Base-by-base conservation (phyloP, 148 eudicot genomes). In the Polygonum maritimum region DNA sequence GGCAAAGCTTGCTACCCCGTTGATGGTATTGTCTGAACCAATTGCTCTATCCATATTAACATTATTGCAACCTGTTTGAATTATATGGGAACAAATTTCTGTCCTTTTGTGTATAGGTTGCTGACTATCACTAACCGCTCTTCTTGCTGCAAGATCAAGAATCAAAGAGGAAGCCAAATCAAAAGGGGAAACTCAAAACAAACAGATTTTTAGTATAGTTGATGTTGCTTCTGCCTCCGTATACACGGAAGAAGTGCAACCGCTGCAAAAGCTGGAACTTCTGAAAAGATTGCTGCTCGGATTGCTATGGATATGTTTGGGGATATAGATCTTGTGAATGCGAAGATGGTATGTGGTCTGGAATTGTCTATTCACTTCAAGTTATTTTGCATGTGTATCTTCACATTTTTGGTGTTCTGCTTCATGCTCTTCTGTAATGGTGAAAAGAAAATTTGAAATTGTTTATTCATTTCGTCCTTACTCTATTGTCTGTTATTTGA, bases 221-320 rank as follows among this genome's bases (percentile, higher is more conserved):
- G n/a, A n/a, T n/a, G n/a, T n/a, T n/a, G n/a, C n/a, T n/a, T n/a
- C n/a, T n/a, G n/a, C n/a, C n/a, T n/a, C n/a, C n/a, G n/a, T n/a
- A n/a, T n/a, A n/a, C n/a, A n/a, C n/a, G n/a, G n/a, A n/a, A n/a
- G 98, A 87, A 94, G 96, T 84, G 97, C 98, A 73, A 89, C 91
- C 69, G 93, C 98, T 62, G 97, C 98, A 47, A 92, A 87, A 81
- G 85, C 98, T 72, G 85, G 82, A 73, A 77, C 97, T 74, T 85
- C 86, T 80, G 93, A 92, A 54, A 90, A 92, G 86, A 92, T 96
- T 71, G 98, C 98, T 86, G 96, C 98, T 77, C 92, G 97, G 60
- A 90, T 94, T 75, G 97, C 97, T 55, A 81, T 89, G 83, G 97
- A 94, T 83, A 90, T 84, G 94, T 92, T 96, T 31, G 98, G 98